Evolutionary conservation across 768 basidiomycete species (phyloP).

Genomic region (Lentinula sp.): DNA sequence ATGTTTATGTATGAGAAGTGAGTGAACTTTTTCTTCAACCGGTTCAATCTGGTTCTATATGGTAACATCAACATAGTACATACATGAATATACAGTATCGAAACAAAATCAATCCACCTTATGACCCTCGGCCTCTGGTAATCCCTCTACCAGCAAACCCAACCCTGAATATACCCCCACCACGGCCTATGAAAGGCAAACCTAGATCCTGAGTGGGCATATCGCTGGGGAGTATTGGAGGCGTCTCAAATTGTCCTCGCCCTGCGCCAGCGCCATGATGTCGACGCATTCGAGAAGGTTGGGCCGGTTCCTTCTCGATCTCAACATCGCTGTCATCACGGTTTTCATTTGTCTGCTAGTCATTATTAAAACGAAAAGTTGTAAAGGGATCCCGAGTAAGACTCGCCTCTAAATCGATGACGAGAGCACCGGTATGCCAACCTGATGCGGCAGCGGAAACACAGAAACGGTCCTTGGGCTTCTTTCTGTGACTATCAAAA

Average conservation of each 20-base stretch:
- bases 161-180: slow-evolving; percentile 37
- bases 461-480: slow-evolving; percentile 58
- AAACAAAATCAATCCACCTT: slow-evolving; percentile 7
- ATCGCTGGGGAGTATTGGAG: slow-evolving; percentile 15
- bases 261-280: slow-evolving; percentile 2
- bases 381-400: neutral
- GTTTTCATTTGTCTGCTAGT: slow-evolving; percentile 24
- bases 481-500: slow-evolving; percentile 57
- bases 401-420: slow-evolving; percentile 75
- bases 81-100: too few species aligned
- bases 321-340: slow-evolving; percentile 32
- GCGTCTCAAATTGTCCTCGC: slow-evolving; percentile 28
- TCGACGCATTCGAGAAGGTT: neutral
- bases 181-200: slow-evolving; percentile 3
- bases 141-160: slow-evolving; percentile 55
- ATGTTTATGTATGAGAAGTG: too few species aligned
- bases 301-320: slow-evolving; percentile 19
- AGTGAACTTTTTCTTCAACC: too few species aligned
- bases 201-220: neutral
- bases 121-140: slow-evolving; percentile 16
- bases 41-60: too few species aligned
- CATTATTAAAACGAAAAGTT: neutral
- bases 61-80: too few species aligned
- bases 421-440: slow-evolving; percentile 90
- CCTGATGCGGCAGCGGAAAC: slow-evolving; percentile 79